Conservation (phyloP, 1,284 basidiomycete genomes). For the Thecaphora thlaspeos region DNA sequence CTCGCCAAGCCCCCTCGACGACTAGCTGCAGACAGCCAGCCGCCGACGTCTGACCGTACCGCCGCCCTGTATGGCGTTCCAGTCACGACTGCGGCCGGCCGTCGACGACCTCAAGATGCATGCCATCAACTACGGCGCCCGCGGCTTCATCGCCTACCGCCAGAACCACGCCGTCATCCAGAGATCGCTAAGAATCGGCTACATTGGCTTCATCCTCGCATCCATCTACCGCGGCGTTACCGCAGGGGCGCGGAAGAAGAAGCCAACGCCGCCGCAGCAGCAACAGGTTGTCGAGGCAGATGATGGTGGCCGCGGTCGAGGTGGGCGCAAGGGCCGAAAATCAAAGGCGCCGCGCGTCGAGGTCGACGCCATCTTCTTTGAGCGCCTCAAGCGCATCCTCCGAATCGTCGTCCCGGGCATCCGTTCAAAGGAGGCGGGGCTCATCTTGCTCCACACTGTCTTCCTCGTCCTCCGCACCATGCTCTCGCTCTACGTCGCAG, state of each 20-base stretch:
- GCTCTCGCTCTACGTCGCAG: constrained; percentile 90
- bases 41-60: too few relatives aligned
- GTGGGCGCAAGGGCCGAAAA: constrained; percentile 32
- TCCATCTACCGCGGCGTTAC: constrained; percentile 34
- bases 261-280: constrained; percentile 14
- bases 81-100: constrained; percentile 37
- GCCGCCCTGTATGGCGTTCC: constrained; percentile 40
- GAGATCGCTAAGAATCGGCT: constrained; percentile 34
- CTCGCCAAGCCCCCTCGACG: too few relatives aligned
- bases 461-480: constrained; percentile 85
- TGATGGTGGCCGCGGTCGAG: constrained; percentile 23
- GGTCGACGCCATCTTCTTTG: constrained; percentile 87
- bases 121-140: constrained; percentile 36
- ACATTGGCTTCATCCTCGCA: constrained; percentile 40
- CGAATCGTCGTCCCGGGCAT: constrained; percentile 85
- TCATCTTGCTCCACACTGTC: constrained; percentile 82
- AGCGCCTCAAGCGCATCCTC: constrained; percentile 73
- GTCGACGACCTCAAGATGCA: constrained; percentile 44
- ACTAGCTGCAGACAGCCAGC: too few relatives aligned
- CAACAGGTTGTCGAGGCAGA: constrained; percentile 6
- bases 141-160: constrained; percentile 39
- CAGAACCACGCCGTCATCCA: constrained; percentile 50
- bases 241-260: constrained; percentile 32
- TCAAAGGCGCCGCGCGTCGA: constrained; percentile 58
- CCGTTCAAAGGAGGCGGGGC: constrained; percentile 78